Percentiles rank a stretch among this genome's conserved stretches.
Conservation (phyloP, 352 stramenopile genomes). For the Phytopythium sindhum region DNA sequence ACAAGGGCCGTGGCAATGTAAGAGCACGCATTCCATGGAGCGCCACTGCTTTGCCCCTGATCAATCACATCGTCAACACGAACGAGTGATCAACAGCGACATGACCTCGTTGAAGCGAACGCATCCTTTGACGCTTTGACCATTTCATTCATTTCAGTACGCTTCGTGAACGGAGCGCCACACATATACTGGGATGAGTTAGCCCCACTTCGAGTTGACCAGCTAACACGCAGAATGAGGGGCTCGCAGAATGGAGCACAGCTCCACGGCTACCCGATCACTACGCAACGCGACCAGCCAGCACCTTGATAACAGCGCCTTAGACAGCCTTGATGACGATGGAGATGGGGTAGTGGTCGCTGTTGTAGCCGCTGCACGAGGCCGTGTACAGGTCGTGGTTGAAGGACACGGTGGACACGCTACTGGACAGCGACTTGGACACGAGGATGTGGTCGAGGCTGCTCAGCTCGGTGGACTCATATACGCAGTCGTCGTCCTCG, state of each 20-base stretch:
- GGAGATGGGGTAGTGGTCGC: slow-evolving; percentile 53
- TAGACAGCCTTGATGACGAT: slow-evolving; percentile 25
- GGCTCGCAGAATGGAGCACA: too few relatives aligned
- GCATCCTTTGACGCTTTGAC: background rate
- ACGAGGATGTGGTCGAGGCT: slow-evolving; percentile 64
- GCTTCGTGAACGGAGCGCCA: too few relatives aligned
- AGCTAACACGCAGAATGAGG: too few relatives aligned
- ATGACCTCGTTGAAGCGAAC: background rate
- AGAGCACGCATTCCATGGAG: too few relatives aligned
- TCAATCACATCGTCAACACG: too few relatives aligned
- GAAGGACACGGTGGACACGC: slow-evolving; percentile 40
- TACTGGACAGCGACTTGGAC: slow-evolving; percentile 39
- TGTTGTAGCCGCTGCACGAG: slow-evolving; percentile 54
- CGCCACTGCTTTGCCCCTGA: too few relatives aligned
- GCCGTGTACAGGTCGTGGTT: slow-evolving; percentile 48
- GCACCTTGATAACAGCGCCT: too few relatives aligned
- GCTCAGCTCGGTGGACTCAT: slow-evolving; percentile 39
- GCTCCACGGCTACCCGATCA: too few relatives aligned
- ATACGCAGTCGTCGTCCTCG: slow-evolving; percentile 60
- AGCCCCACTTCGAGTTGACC: background rate
- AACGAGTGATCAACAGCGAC: too few relatives aligned
- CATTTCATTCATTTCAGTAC: background rate
- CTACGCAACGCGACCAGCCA: too few relatives aligned
- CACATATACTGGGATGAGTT: too few relatives aligned
- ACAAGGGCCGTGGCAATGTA: background rate